These are phyloP conservation scores for Dendrobium officinale DNA, from an alignment of 106 monocot genomes.

Conservation along the genomic window DNA sequence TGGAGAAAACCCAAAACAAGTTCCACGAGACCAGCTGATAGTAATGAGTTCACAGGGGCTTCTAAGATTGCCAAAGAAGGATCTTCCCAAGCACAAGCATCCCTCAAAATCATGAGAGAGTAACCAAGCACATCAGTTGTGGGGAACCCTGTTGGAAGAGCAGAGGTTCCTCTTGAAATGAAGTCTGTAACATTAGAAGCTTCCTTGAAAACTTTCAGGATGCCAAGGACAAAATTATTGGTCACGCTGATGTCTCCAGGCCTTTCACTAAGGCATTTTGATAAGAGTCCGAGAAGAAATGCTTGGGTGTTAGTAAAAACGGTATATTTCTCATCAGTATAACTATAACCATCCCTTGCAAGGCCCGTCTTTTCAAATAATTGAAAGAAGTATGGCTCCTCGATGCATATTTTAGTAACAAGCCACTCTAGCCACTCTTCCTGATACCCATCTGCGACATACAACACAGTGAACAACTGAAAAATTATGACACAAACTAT, in stretches of 20 bases:
- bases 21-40: conserved; percentile 43
- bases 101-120: conserved; percentile 59
- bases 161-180: conserved; percentile 22
- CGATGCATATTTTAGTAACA: conserved; percentile 61
- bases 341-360: neutral
- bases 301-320: conserved; percentile 30
- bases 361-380: conserved; percentile 38
- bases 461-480: neutral
- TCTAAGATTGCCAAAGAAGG: neutral
- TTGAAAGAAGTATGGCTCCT: conserved; percentile 34
- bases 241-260: conserved; percentile 36
- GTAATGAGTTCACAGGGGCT: conserved; percentile 23
- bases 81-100: conserved; percentile 59
- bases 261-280: conserved; percentile 45
- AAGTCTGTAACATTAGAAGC: conserved; percentile 44
- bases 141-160: conserved; percentile 60
- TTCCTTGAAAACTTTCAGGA: conserved; percentile 39
- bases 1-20: conserved; percentile 41
- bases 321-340: conserved; percentile 16
- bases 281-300: conserved; percentile 53
- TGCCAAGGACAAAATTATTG: conserved; percentile 28
- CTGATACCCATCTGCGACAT: conserved; percentile 40
- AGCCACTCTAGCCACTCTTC: conserved; percentile 80
- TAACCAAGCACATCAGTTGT: conserved; percentile 63
- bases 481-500: neutral